These are phyloP conservation scores for Beauveria bassiana DNA, from an alignment of 2,329 filamentous ascomycete genomes.

Conservation along the genomic window DNA sequence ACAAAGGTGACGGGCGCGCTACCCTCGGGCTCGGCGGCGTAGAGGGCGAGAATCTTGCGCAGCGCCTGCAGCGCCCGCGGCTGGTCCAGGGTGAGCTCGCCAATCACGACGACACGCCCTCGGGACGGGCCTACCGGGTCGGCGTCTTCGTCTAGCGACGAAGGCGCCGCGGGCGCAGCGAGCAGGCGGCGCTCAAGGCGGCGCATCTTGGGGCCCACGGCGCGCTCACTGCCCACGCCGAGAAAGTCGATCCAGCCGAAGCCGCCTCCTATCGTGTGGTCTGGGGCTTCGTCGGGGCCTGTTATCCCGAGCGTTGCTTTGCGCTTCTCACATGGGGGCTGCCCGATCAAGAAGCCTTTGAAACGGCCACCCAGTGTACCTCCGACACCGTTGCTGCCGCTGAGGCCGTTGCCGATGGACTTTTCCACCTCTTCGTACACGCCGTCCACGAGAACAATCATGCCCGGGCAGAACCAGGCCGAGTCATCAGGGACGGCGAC, in stretches of 20 bases:
- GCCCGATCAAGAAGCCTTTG: constrained; percentile 81
- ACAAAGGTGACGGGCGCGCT: constrained; percentile 71
- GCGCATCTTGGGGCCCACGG: constrained; percentile 75
- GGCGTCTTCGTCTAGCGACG: constrained; percentile 19
- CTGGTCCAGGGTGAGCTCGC: constrained; percentile 80
- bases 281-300: constrained; percentile 47
- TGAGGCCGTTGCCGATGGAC: constrained; percentile 59
- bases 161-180: constrained; percentile 20
- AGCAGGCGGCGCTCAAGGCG: constrained; percentile 66
- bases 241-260: constrained; percentile 98
- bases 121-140: constrained; percentile 25
- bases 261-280: constrained; percentile 63
- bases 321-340: constrained; percentile 83
- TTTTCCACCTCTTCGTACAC: constrained; percentile 93
- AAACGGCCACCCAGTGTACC: constrained; percentile 90
- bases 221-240: constrained; percentile 82
- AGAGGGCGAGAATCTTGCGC: constrained; percentile 67
- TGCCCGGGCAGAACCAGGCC: constrained; percentile 88
- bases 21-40: constrained; percentile 57
- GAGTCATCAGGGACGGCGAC: constrained; percentile 76
- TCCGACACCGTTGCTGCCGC: constrained; percentile 73
- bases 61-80: constrained; percentile 76
- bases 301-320: constrained; percentile 68
- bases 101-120: constrained; percentile 63
- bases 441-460: constrained; percentile 91